Conservation (phyloP, 2,329 filamentous ascomycete species). For the Arthrobotrys sphaeroides region DNA sequence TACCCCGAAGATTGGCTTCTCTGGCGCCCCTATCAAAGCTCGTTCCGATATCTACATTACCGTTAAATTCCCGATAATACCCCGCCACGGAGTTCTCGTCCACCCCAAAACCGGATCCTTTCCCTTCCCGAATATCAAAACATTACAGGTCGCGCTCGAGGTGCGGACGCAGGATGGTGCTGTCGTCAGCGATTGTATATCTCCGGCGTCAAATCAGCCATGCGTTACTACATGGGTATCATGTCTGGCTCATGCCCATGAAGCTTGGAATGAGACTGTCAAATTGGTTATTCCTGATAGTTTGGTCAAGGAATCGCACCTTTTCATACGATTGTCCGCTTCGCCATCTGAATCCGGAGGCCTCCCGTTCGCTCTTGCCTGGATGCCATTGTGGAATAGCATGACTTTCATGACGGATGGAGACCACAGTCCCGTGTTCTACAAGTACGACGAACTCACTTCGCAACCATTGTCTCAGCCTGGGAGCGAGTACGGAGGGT, state of each 20-base stretch:
- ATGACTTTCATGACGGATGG: constrained; percentile 91
- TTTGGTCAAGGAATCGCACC: constrained; percentile 82
- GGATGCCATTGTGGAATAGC: constrained; percentile 92
- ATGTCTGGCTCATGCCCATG: constrained; percentile 78
- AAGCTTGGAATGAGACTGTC: constrained; percentile 87
- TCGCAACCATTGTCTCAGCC: constrained; percentile 73
- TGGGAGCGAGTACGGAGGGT: constrained; percentile 73
- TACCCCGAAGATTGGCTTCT: constrained; percentile 91
- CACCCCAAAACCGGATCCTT: constrained; percentile 83
- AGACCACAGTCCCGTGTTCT: constrained; percentile 58
- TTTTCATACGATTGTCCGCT: constrained; percentile 90
- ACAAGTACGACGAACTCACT: constrained; percentile 91
- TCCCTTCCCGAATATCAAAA: constrained; percentile 75
- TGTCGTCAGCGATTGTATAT: constrained; percentile 87
- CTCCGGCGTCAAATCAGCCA: constrained; percentile 80
- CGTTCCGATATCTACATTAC: constrained; percentile 96
- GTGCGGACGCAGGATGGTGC: constrained; percentile 78
- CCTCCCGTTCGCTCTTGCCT: constrained; percentile 83
- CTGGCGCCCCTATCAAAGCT: constrained; percentile 85
- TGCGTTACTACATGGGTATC: constrained; percentile 88
- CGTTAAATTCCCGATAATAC: constrained; percentile 78
- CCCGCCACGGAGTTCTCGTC: constrained; percentile 71
- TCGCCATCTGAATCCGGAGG: constrained; percentile 72
- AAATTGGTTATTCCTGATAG: constrained; percentile 79
- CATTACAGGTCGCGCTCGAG: constrained; percentile 88